phyloP scores from a whole-genome alignment of 768 basidiomycete species.

The Auricularia heimuer region DNA sequence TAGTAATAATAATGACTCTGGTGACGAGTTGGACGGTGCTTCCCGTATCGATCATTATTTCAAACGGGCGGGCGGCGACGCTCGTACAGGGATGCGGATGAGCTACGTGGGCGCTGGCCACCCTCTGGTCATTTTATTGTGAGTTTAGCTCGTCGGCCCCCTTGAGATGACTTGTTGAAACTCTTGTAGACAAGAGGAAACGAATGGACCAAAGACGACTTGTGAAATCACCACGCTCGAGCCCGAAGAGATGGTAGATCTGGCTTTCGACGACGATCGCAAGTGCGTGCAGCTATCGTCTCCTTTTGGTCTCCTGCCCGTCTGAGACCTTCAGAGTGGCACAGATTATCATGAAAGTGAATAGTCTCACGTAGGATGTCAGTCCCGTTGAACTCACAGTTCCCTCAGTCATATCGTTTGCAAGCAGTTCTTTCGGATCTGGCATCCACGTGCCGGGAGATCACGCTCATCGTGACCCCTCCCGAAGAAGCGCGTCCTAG shows the following conservation, averaged over 20 bases:
- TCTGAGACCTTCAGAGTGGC: constrained; percentile 39
- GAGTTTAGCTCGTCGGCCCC: constrained; percentile 20
- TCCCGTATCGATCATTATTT: constrained; percentile 51
- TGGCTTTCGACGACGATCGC: constrained; percentile 62
- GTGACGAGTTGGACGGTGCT: constrained; percentile 26
- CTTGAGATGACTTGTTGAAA: neutral
- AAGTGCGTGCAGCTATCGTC: constrained; percentile 31
- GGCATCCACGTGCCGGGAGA: constrained; percentile 76
- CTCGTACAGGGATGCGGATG: constrained; percentile 79
- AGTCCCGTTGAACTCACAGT: neutral
- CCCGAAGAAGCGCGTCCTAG: constrained; percentile 19
- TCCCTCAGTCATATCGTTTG: constrained; percentile 72
- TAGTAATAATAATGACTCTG: constrained; percentile 39
- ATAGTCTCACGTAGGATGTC: constrained; percentile 6
- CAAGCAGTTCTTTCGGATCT: constrained; percentile 87
- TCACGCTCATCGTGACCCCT: constrained; percentile 76
- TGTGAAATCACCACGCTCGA: constrained; percentile 84
- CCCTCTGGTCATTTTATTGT: constrained; percentile 74
- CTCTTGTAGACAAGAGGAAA: constrained; percentile 51
- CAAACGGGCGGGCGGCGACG: constrained; percentile 30
- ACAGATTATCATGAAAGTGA: constrained; percentile 78
- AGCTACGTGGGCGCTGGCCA: constrained; percentile 69
- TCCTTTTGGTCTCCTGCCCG: neutral
- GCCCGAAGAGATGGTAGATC: constrained; percentile 69
- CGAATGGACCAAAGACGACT: constrained; percentile 70